Conservation (phyloP, 2,329 filamentous ascomycete species). For the Arthrobotrys megalospora region DNA sequence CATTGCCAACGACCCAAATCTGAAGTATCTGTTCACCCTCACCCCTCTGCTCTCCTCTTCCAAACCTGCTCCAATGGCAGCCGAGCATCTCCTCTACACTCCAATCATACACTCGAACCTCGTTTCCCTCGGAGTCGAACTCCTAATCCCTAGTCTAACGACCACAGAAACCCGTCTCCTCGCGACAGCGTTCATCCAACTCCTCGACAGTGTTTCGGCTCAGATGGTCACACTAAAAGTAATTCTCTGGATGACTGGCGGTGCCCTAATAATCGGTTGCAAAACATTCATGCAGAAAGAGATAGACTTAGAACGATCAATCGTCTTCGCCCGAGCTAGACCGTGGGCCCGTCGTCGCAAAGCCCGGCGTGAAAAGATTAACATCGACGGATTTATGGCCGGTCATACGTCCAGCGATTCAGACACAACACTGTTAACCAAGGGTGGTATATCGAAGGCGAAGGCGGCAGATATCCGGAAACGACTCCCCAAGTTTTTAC, state of each 20-base stretch:
- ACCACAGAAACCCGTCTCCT: constrained; percentile 85
- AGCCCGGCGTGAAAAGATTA: constrained; percentile 66
- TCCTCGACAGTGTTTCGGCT: constrained; percentile 83
- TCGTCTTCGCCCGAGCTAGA: constrained; percentile 71
- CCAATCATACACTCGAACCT: constrained; percentile 63
- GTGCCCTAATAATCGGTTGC: constrained; percentile 81
- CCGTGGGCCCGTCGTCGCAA: constrained; percentile 66
- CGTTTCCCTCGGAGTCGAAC: constrained; percentile 61
- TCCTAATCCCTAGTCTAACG: constrained; percentile 63
- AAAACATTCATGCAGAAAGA: constrained; percentile 84
- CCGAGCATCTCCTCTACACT: constrained; percentile 62
- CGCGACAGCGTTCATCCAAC: constrained; percentile 84
- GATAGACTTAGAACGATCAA: constrained; percentile 84
- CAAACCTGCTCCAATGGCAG: constrained; percentile 18
- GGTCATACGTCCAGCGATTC: constrained; percentile 66
- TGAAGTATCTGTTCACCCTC: constrained; percentile 63
- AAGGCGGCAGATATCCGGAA: constrained; percentile 67
- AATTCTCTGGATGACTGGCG: constrained; percentile 85
- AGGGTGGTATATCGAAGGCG: constrained; percentile 65
- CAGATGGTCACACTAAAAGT: constrained; percentile 89
- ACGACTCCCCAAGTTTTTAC: constrained; percentile 77
- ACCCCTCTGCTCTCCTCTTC: constrained; percentile 61
- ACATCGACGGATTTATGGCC: constrained; percentile 57
- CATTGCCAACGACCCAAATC: constrained; percentile 61
- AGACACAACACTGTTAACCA: constrained; percentile 73